These are phyloP conservation scores for Saussurea involucrata DNA, from an alignment of 129 eudicot genomes.

Conservation along the genomic window DNA sequence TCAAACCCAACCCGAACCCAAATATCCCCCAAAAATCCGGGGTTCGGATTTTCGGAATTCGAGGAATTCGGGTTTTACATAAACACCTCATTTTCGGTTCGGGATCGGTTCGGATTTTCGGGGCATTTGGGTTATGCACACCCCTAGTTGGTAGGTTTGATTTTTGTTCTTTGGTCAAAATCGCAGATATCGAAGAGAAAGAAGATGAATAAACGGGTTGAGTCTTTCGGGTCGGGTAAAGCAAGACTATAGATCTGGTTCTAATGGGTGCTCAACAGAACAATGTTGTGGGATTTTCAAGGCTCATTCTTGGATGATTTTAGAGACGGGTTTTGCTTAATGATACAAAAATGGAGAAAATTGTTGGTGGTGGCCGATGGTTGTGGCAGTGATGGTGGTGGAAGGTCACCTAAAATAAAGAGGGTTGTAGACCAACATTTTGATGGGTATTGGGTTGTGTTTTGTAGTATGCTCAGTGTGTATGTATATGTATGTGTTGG, in stretches of 20 bases:
- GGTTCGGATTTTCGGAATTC: too few relatives aligned
- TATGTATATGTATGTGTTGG: too few relatives aligned
- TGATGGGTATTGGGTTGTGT: background rate
- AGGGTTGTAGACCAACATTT: background rate
- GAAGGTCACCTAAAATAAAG: background rate
- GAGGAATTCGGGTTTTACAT: too few relatives aligned
- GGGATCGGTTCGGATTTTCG: too few relatives aligned
- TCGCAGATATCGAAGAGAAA: slow-evolving; percentile 32
- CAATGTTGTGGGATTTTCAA: slow-evolving; percentile 21
- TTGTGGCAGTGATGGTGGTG: background rate
- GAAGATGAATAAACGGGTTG: slow-evolving; percentile 12
- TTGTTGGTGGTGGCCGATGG: background rate
- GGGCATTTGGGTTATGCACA: too few relatives aligned
- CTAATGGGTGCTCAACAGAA: slow-evolving; percentile 19
- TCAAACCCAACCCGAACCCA: too few relatives aligned
- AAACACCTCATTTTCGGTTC: too few relatives aligned
- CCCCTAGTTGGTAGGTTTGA: slow-evolving; percentile 3
- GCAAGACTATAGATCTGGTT: slow-evolving; percentile 9
- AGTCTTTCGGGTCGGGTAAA: slow-evolving; percentile 19
- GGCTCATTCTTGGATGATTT: slow-evolving; percentile 8
- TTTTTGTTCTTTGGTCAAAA: slow-evolving; percentile 31
- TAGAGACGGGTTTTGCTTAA: background rate
- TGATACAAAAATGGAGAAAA: background rate
- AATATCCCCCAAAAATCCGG: too few relatives aligned
- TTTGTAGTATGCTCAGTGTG: too few relatives aligned